Evolutionary conservation across 805 yeast genomes (phyloP), one percentile per base, ranked within the genome.

Genomic region (Wickerhamiella azyma): DNA sequence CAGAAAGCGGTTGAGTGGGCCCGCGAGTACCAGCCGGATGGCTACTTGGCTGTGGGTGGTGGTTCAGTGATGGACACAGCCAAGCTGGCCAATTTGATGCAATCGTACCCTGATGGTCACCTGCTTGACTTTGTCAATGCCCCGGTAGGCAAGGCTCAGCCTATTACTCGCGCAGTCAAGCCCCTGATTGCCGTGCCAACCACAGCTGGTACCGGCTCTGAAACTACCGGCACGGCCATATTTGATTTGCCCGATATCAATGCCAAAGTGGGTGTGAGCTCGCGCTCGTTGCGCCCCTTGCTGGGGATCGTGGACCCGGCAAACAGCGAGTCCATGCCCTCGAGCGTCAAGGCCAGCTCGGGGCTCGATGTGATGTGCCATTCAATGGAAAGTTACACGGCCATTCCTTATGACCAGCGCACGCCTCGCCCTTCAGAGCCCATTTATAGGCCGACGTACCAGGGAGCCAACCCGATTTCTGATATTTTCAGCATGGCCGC

Each of bases 41-140:
- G 68, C 24, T 67, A 66, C 48, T 58, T 68, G 16, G 70, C 72
- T 6, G 67, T 68, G 26, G 72, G 72, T 24, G 72, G 72, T 39
- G 72, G 72, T 24, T 66, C 71, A 4, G 71, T 67, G n/a, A 69
- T 68, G 57, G 72, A 68, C 48, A 65, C 68, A 14, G 69, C 71
- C 48, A 68, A 68, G 53, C 62, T 68, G 42, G 69, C 72, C 28
- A 62, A 65, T 45, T 55, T 68, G 45, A 65, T 66, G 53, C 67
- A 66, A 47, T 55, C 57, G 37, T 67, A 67, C 48, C 67, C 68
- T 14, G 63, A 66, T 30, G 65, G 66, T 21, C 65, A 63, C 11
- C 59, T 68, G 41, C 54, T 64, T 39, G 71, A 68, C 54, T 68
- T 68, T 53, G 68, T 67, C 47, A 67, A 67, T 54, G 66, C 68